Evolutionary conservation across 768 basidiomycete genomes (phyloP).

Genomic region (Lyophyllum shimeji): DNA sequence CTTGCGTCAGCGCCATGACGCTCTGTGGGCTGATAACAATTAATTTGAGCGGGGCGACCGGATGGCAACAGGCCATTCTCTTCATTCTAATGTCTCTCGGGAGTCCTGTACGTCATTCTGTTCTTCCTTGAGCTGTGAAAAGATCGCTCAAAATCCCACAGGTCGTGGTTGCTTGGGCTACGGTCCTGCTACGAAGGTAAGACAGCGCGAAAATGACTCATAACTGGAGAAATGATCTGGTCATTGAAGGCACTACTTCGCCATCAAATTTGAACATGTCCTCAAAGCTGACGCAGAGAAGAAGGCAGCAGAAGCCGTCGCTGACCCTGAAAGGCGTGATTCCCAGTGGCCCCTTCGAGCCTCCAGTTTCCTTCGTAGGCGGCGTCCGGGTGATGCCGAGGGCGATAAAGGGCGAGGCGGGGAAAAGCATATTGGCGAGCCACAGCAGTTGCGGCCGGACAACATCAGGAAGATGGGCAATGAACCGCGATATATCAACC

Average conservation of each 20-base stretch:
- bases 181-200: slow-evolving; percentile 76
- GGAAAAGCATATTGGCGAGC: slow-evolving; percentile 24
- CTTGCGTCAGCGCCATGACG: slow-evolving; percentile 74
- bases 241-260: slow-evolving; percentile 60
- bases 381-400: slow-evolving; percentile 20
- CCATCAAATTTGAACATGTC: slow-evolving; percentile 54
- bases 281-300: slow-evolving; percentile 11
- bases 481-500: slow-evolving; percentile 67
- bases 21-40: slow-evolving; percentile 74
- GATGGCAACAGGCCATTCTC: slow-evolving; percentile 67
- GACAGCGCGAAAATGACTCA: slow-evolving; percentile 18
- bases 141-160: slow-evolving; percentile 28
- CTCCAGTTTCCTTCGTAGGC: slow-evolving; percentile 30
- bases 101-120: slow-evolving; percentile 54
- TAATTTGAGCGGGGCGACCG: slow-evolving; percentile 65
- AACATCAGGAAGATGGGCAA: slow-evolving; percentile 79
- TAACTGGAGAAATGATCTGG: slow-evolving; percentile 5
- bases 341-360: slow-evolving; percentile 25
- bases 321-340: slow-evolving; percentile 12
- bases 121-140: neutral
- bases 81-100: slow-evolving; percentile 81
- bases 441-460: slow-evolving; percentile 53
- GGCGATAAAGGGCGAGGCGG: slow-evolving; percentile 7
- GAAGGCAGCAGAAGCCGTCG: slow-evolving; percentile 3
- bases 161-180: slow-evolving; percentile 81